Evolutionary conservation across 805 yeast species (phyloP), one percentile per base, ranked within the genome.

Genomic region (Brettanomyces sp.): DNA sequence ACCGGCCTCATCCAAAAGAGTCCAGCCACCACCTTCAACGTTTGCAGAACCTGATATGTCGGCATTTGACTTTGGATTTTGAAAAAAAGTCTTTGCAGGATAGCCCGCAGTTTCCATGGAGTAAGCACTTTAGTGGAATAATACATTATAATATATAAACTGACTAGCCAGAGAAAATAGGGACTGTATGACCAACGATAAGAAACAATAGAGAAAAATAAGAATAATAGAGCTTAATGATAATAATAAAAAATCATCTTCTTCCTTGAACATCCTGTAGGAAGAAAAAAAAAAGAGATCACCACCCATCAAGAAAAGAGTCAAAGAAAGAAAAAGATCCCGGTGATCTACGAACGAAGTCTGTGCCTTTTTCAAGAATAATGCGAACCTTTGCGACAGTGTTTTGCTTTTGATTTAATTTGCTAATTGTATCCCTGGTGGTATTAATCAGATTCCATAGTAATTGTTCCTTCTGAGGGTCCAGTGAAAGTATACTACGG

Each of bases 11-110:
- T 9, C 13, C 7, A 43, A 40, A 8, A 34, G 40, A 12, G 32
- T 25, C 11, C 39, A 34, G 14, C 45, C 45, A 24, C 41, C 41
- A 14, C 35, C 41, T 14, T 28, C 45, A 7, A 36, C 45, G 36
- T 42, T 42, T n/a, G 74, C 72, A 47, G 90, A 82, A 55, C 87
- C 90, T 0, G 89, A 84, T 56, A 81, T 84, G 89, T 79, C 83
- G 58, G 74, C 86, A 0, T 82, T 82, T 55, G 73, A 72, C 45
- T 82, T 82, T 56, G 77, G 73, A 9, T 49, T 54, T 38, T 53
- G 45, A 42, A 22, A 36, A 42, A 22, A 36, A 36, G n/a, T 14
- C 6, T 38, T 6, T 35, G 22, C 36, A n/a, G 18, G 18, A 18
- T 18, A 18, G 18, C 18, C 18, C 18, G 18, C 18, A 18, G 18